Evolutionary conservation across 2,329 filamentous ascomycete species (phyloP).

Genomic region (Blastomyces silverae): DNA sequence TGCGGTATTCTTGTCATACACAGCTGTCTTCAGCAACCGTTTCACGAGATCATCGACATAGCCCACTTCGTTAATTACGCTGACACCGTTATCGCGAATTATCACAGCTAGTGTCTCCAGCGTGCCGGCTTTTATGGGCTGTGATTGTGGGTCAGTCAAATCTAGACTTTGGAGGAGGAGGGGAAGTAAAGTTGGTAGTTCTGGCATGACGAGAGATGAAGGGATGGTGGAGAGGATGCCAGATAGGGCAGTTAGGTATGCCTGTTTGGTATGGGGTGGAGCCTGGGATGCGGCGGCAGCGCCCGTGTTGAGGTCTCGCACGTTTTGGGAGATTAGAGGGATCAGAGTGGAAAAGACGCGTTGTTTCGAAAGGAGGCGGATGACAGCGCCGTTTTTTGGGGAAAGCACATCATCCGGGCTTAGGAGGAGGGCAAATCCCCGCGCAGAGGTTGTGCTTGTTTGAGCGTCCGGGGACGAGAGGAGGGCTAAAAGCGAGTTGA

Average conservation of each 20-base stretch:
- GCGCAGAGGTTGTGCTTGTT: constrained; percentile 48
- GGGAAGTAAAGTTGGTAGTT: constrained; percentile 52
- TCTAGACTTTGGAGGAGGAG: constrained; percentile 59
- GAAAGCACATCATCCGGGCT: constrained; percentile 56
- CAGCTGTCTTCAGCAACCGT: constrained; percentile 48
- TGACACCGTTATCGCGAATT: constrained; percentile 50
- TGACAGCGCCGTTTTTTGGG: constrained; percentile 54
- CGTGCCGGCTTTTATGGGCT: constrained; percentile 54
- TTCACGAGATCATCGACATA: constrained; percentile 53
- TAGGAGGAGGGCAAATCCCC: constrained; percentile 54
- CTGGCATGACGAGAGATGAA: constrained; percentile 53
- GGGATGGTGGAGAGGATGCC: constrained; percentile 56
- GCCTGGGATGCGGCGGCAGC: constrained; percentile 20
- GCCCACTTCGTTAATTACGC: constrained; percentile 46
- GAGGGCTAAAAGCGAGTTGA: constrained; percentile 45
- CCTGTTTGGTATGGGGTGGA: constrained; percentile 44
- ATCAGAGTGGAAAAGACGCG: constrained; percentile 55
- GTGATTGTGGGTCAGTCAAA: constrained; percentile 41
- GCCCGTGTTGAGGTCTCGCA: constrained; percentile 40
- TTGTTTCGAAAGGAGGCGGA: constrained; percentile 58
- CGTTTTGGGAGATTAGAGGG: constrained; percentile 50
- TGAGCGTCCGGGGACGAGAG: constrained; percentile 40
- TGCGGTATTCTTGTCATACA: constrained; percentile 22
- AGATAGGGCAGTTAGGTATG: constrained; percentile 58
- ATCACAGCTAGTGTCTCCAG: constrained; percentile 54